Conservation (phyloP, 495 filamentous ascomycete genomes). For the Bacidia gigantensis region DNA sequence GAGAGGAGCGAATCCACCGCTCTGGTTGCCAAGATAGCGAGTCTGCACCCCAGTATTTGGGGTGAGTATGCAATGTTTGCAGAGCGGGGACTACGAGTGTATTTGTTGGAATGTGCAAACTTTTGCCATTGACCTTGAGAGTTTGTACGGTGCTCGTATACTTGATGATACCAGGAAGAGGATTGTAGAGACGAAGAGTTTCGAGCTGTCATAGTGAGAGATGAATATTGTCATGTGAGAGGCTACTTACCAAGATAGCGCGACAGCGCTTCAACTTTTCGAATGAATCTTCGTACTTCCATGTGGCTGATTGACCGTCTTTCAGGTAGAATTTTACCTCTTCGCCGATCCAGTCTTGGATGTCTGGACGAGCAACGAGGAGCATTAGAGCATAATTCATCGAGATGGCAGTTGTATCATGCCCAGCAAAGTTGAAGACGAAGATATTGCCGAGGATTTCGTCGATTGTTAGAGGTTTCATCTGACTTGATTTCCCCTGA, state of each 20-base stretch:
- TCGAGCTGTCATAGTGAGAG: conserved; percentile 3
- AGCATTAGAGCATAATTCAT: conserved; percentile 10
- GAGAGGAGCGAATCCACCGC: conserved; percentile 20
- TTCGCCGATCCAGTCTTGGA: conserved; percentile 21
- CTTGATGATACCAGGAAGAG: conserved; percentile 6
- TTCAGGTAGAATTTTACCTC: conserved; percentile 22
- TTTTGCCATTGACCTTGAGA: conserved; percentile 19
- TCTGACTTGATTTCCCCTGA: not conserved
- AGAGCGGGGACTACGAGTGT: conserved; percentile 25
- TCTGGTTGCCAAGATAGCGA: conserved; percentile 21
- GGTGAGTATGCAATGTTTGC: conserved; percentile 28
- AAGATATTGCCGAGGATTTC: conserved; percentile 21
- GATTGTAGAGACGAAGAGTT: conserved; percentile 12
- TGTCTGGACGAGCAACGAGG: conserved; percentile 13
- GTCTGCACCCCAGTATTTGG: conserved; percentile 32
- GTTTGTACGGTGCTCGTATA: conserved; percentile 1
- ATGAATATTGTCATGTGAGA: not conserved
- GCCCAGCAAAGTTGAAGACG: conserved; percentile 15
- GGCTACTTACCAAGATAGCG: conserved; percentile 29
- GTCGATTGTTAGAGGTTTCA: conserved; percentile 12
- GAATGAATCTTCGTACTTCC: conserved; percentile 29
- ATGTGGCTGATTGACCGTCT: conserved; percentile 9
- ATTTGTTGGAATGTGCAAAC: conserved; percentile 22
- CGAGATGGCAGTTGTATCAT: conserved; percentile 20
- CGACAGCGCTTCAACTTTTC: conserved; percentile 30